These are phyloP conservation scores for Mycena kentingensis DNA, from an alignment of 768 basidiomycete genomes.

Conservation along the genomic window DNA sequence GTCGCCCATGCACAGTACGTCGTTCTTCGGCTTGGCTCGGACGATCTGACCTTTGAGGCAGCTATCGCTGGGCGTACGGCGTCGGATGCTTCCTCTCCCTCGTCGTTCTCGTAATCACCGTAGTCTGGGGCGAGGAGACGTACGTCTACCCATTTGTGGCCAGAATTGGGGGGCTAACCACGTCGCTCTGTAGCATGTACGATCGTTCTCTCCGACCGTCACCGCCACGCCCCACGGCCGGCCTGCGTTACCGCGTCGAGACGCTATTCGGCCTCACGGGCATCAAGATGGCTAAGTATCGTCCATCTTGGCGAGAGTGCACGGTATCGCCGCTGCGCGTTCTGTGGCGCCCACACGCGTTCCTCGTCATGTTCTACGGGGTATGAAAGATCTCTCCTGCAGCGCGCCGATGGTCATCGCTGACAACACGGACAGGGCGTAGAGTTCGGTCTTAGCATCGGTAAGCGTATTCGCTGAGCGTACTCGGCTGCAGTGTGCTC, in stretches of 20 bases:
- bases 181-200: conserved; percentile 47
- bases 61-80: conserved; percentile 50
- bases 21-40: neutral
- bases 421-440: conserved; percentile 28
- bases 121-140: conserved; percentile 51
- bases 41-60: neutral
- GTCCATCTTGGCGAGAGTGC: conserved; percentile 36
- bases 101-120: conserved; percentile 44
- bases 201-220: conserved; percentile 52
- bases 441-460: conserved; percentile 48
- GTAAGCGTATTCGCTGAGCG: conserved; percentile 24
- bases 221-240: conserved; percentile 37
- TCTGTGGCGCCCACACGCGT: conserved; percentile 47
- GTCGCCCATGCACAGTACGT: conserved; percentile 38
- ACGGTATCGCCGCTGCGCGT: conserved; percentile 33
- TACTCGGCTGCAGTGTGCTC: neutral
- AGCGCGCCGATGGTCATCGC: neutral
- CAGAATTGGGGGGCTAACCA: conserved; percentile 47
- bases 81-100: conserved; percentile 49
- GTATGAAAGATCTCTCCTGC: conserved; percentile 21
- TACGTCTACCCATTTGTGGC: conserved; percentile 36
- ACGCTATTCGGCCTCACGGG: conserved; percentile 58
- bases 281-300: conserved; percentile 48
- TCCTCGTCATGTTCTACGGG: conserved; percentile 39
- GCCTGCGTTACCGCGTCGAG: conserved; percentile 50